phyloP scores from a whole-genome alignment of 495 filamentous ascomycete genomes.

The Neurospora terricola region DNA sequence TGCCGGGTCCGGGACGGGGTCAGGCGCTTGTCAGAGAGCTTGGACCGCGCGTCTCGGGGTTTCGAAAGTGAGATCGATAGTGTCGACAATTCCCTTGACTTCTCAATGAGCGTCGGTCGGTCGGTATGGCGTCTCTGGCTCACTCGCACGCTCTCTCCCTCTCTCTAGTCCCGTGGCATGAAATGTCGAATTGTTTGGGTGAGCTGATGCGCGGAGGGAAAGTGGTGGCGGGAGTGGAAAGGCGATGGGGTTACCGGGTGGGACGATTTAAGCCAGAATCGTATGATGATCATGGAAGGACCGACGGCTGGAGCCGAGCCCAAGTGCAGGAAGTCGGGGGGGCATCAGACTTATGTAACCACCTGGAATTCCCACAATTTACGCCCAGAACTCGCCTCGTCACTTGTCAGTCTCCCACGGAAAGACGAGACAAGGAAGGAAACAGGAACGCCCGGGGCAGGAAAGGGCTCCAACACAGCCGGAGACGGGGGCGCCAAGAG shows the following conservation, averaged over 20 bases:
- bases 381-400: background rate
- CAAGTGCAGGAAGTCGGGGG: background rate
- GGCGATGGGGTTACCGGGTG: slow-evolving; percentile 17
- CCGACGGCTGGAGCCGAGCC: slow-evolving; percentile 9
- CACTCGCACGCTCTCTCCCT: background rate
- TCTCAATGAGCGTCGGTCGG: background rate
- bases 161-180: background rate
- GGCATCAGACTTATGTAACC: background rate
- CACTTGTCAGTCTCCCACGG: background rate
- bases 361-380: background rate
- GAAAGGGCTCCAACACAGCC: background rate
- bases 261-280: slow-evolving; percentile 20
- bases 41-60: background rate
- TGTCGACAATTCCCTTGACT: background rate
- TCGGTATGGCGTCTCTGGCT: background rate
- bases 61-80: background rate
- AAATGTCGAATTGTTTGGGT: background rate
- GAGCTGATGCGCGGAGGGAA: background rate
- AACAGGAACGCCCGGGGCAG: background rate
- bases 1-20: background rate
- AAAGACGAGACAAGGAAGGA: background rate
- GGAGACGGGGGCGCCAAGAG: background rate
- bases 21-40: background rate
- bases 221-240: background rate
- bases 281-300: slow-evolving; percentile 13